Evolutionary conservation across 2,329 filamentous ascomycete genomes (phyloP).

Genomic region (Fusarium domesticum): DNA sequence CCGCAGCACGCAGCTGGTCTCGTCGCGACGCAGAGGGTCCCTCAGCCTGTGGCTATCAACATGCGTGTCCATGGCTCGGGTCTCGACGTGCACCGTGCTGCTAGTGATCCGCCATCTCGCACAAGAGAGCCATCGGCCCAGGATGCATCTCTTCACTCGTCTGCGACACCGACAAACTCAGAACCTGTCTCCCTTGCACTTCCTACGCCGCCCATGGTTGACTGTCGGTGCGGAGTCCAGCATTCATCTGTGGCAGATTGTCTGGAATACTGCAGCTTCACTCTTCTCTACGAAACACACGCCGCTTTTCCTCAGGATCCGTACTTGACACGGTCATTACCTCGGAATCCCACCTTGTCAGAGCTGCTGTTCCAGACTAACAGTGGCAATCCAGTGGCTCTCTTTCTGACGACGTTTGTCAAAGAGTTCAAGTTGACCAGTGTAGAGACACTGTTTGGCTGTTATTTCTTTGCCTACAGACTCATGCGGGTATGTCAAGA

Average conservation of each 20-base stretch:
- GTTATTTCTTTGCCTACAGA: conserved; percentile 26
- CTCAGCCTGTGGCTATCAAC: conserved; percentile 6
- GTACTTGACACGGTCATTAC: conserved; percentile 17
- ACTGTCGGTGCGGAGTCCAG: conserved; percentile 28
- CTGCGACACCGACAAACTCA: conserved; percentile 8
- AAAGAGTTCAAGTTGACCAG: conserved; percentile 23
- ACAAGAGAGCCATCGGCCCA: not conserved
- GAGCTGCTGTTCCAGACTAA: conserved; percentile 25
- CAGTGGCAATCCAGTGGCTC: conserved; percentile 21
- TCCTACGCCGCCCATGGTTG: conserved; percentile 14
- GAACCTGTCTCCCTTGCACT: conserved; percentile 8
- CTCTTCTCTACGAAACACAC: conserved; percentile 27
- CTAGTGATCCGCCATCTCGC: not conserved
- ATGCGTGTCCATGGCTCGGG: conserved; percentile 2
- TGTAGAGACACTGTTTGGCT: conserved; percentile 24
- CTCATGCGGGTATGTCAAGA: conserved; percentile 20
- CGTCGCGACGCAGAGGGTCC: conserved; percentile 11
- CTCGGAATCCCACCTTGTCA: conserved; percentile 22
- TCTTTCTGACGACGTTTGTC: conserved; percentile 22
- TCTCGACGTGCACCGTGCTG: conserved; percentile 1
- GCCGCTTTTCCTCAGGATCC: conserved; percentile 21
- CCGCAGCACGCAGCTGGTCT: conserved; percentile 12
- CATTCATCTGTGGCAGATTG: conserved; percentile 23
- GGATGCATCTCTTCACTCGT: not conserved
- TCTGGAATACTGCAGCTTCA: conserved; percentile 25